phyloP scores from a whole-genome alignment of 345 rosid species.

The Salix udensis region DNA sequence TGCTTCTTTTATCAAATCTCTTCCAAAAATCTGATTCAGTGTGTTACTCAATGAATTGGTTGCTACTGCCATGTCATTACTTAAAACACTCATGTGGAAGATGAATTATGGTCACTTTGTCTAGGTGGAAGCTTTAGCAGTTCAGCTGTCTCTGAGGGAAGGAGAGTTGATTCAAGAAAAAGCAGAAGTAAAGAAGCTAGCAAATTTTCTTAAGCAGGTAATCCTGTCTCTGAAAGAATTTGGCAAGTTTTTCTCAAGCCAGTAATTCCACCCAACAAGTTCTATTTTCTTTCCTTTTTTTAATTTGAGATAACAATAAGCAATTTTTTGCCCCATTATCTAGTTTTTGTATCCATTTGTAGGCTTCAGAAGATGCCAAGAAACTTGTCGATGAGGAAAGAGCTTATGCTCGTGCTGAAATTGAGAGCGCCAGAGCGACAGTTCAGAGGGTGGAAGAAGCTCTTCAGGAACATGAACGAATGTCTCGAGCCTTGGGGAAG shows the following conservation, averaged over 20 bases:
- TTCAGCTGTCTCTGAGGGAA: conserved; percentile 92
- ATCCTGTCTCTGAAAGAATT: background rate
- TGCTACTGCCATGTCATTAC: background rate
- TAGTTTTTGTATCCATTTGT: conserved; percentile 8
- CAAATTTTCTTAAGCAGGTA: conserved; percentile 90
- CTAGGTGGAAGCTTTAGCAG: conserved; percentile 42
- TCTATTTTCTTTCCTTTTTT: background rate
- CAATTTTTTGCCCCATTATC: background rate
- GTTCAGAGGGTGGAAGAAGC: conserved; percentile 98
- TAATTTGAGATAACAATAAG: background rate
- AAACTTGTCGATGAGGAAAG: conserved; percentile 92
- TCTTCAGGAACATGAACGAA: conserved; percentile 72
- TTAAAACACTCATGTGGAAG: background rate
- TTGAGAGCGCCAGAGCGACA: conserved; percentile 95
- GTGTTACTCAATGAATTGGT: background rate
- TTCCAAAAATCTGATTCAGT: background rate
- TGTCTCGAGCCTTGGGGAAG: conserved; percentile 74
- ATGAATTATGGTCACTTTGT: conserved; percentile 9
- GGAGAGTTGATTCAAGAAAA: conserved; percentile 92
- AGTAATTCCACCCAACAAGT: background rate
- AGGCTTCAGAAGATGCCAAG: conserved; percentile 99
- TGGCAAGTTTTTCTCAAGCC: background rate
- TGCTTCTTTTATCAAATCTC: background rate
- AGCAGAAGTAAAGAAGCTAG: conserved; percentile 90
- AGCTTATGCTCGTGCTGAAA: conserved; percentile 92